These are phyloP conservation scores for Candida loeiensis DNA, from an alignment of 805 yeast species.

Conservation along the genomic window DNA sequence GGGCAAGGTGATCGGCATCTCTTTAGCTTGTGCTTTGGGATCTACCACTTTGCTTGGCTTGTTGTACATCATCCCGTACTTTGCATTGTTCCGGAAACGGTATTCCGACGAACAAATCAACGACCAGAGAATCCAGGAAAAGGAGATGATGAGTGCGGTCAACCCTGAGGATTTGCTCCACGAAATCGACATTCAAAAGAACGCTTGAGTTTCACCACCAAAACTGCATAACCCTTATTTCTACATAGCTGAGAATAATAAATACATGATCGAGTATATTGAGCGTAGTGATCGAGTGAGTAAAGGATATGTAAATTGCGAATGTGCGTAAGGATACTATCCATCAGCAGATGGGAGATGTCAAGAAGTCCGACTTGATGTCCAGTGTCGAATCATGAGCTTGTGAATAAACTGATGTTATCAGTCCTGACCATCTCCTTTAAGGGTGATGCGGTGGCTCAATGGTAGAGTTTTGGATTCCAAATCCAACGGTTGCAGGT, in stretches of 20 bases:
- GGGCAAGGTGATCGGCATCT: slow-evolving; percentile 44
- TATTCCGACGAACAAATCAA: slow-evolving; percentile 14
- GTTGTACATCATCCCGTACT: slow-evolving; percentile 39
- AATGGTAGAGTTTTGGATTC: slow-evolving; percentile 20
- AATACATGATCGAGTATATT: too few relatives aligned
- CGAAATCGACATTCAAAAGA: slow-evolving; percentile 42
- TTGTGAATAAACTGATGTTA: not conserved
- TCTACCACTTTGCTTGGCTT: slow-evolving; percentile 40
- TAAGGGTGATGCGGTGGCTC: slow-evolving; percentile 20
- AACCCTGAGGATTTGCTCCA: slow-evolving; percentile 43
- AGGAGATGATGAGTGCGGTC: slow-evolving; percentile 43
- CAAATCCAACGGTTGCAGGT: slow-evolving; percentile 21
- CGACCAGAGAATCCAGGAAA: slow-evolving; percentile 38
- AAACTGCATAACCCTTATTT: slow-evolving; percentile 3
- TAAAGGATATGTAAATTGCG: too few relatives aligned
- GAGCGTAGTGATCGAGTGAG: too few relatives aligned
- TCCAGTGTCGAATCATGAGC: too few relatives aligned
- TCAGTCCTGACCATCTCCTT: too few relatives aligned
- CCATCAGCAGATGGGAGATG: too few relatives aligned
- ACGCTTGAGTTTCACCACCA: slow-evolving; percentile 2
- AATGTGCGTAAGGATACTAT: too few relatives aligned
- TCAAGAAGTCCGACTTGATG: not conserved
- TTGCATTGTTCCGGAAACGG: slow-evolving; percentile 30
- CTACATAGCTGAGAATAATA: not conserved
- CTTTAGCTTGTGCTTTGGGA: slow-evolving; percentile 45